Evolutionary conservation across 228 moss, liverwort and hornwort species (phyloP), one percentile per base, ranked within the genome.

Genomic region (Sphagnum magellanicum): DNA sequence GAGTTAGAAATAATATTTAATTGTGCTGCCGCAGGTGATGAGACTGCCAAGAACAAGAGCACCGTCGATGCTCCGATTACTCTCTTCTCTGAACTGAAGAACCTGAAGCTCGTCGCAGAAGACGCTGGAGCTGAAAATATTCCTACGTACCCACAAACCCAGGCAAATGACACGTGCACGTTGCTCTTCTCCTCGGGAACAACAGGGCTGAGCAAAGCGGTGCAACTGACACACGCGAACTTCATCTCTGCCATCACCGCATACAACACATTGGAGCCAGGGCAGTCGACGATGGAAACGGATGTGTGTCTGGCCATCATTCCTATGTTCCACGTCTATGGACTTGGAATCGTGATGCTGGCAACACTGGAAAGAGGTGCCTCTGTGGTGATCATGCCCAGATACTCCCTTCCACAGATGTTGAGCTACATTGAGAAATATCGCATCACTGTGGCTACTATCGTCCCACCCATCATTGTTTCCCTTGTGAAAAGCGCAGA

Each of bases 171-270:
- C 68, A 82, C 75, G 2, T 85, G 85, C 73, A 81, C 85, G 50
- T 72, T 82, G 8, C 59, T 82, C 5, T 85, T 85, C 66, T 82
- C 85, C 0, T 85, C 85, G 13, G 85, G 85, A 8, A 85, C 85
- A 2, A 82, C 85, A 13, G 85, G 82, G 0, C 49, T 79, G 3
- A 79, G 74, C 62, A 82, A 85, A 64, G 85, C 81, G 0, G 79
- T 82, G 1, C 67, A 82, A 66, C 70, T 85, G 0, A 47, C 81
- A 0, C 85, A 85, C 65, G 68, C 71, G 47, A 85, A 85, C 66
- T 77, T 85, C 68, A 85, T 82, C 70, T 47, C 75, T 0, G 15
- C 79, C 12, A 12, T 55, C 55, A 55, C 55, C 1, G 55, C 55
- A 55, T 55, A 55, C 55, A 55, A 55, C 64, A 64, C 10, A 1